Conservation (phyloP, 148 eudicot genomes). For the Rhododendron ferrugineum region DNA sequence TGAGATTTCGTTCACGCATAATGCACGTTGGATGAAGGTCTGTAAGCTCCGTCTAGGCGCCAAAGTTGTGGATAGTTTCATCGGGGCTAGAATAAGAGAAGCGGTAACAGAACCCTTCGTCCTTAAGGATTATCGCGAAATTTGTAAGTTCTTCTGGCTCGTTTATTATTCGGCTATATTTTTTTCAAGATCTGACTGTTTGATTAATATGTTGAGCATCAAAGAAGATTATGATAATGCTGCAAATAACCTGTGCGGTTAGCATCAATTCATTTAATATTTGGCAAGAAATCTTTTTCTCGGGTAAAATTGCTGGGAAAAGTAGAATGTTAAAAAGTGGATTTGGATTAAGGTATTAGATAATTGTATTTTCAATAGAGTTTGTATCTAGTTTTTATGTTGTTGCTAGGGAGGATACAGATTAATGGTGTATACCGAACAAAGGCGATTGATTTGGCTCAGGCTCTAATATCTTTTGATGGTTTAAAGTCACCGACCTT, state of each 20-base stretch:
- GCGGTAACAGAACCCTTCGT: neutral
- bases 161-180: too few species aligned
- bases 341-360: neutral
- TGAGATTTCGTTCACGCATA: neutral
- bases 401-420: neutral
- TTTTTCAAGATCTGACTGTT: neutral
- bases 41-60: constrained; percentile 6
- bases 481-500: neutral
- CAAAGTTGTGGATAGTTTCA: neutral
- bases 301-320: neutral
- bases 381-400: neutral
- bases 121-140: neutral
- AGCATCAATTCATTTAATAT: neutral
- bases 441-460: neutral
- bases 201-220: neutral
- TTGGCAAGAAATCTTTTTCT: neutral
- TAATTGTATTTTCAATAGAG: neutral
- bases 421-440: neutral
- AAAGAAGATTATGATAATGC: neutral
- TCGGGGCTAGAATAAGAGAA: neutral
- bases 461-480: neutral
- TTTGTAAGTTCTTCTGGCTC: constrained; percentile 11
- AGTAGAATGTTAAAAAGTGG: neutral
- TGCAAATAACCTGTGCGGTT: neutral
- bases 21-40: neutral